These are phyloP conservation scores for Cercospora brassicicola DNA, from an alignment of 2,329 filamentous ascomycete species.

Conservation along the genomic window DNA sequence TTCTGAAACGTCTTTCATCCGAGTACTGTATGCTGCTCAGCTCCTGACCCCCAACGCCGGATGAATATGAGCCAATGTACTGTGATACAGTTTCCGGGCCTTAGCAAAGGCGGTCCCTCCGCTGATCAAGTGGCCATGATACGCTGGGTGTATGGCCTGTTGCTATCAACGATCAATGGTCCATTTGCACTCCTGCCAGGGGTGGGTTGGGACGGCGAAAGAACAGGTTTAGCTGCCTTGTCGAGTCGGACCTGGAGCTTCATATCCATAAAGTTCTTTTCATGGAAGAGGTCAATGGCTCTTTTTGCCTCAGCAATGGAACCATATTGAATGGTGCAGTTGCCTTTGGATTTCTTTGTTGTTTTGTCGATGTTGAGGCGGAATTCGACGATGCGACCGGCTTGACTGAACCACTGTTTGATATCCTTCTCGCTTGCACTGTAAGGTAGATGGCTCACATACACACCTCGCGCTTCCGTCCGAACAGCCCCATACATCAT, in stretches of 20 bases:
- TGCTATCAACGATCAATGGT: slow-evolving; percentile 31
- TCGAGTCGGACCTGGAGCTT: slow-evolving; percentile 32
- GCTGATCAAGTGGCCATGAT: background rate
- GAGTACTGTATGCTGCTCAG: background rate
- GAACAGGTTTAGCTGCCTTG: slow-evolving; percentile 22
- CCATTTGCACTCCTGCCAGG: slow-evolving; percentile 6
- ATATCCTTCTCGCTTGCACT: slow-evolving; percentile 32
- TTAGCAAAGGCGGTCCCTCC: background rate
- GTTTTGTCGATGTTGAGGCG: slow-evolving; percentile 30
- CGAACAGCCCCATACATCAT: slow-evolving; percentile 27
- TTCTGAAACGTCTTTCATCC: background rate
- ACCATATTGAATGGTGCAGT: slow-evolving; percentile 33
- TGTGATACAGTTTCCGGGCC: too few species aligned
- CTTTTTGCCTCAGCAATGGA: slow-evolving; percentile 29
- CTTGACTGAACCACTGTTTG: slow-evolving; percentile 29
- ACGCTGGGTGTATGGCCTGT: background rate
- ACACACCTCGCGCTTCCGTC: slow-evolving; percentile 35
- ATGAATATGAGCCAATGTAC: background rate
- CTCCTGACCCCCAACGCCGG: background rate
- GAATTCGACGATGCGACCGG: slow-evolving; percentile 32
- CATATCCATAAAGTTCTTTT: slow-evolving; percentile 29
- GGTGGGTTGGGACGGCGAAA: background rate
- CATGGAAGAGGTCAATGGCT: slow-evolving; percentile 33
- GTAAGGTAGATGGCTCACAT: slow-evolving; percentile 34
- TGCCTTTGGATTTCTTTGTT: slow-evolving; percentile 35